Conservation (phyloP, 139 green algal genomes). For the Chlamydomonas sp. region DNA sequence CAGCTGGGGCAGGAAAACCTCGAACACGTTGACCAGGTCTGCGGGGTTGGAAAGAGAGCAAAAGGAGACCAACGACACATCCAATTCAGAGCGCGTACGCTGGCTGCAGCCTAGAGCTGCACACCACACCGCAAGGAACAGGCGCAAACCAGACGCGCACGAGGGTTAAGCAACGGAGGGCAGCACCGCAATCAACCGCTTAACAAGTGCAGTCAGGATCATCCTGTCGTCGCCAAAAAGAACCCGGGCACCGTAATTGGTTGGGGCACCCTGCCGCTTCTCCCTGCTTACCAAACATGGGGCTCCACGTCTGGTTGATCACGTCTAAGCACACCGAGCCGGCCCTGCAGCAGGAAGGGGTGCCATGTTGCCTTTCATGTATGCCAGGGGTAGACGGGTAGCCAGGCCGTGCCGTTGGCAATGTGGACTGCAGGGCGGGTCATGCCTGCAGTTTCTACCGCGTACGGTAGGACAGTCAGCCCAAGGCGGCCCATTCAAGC, state of each 20-base stretch:
- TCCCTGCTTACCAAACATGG: conserved; percentile 93
- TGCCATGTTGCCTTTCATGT: background rate
- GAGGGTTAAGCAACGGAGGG: background rate
- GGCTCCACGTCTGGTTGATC: conserved; percentile 99
- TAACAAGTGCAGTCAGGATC: background rate
- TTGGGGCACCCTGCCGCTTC: too few relatives aligned
- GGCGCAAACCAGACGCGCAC: background rate
- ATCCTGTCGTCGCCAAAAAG: too few relatives aligned
- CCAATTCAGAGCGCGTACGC: too few relatives aligned
- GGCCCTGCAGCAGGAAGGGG: conserved; percentile 62
- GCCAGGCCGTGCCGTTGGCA: too few relatives aligned
- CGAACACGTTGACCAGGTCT: conserved; percentile 99
- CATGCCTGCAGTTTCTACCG: too few relatives aligned
- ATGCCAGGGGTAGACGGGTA: background rate
- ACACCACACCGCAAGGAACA: too few relatives aligned
- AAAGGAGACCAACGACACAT: background rate
- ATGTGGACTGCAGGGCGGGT: too few relatives aligned
- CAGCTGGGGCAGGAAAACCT: conserved; percentile 98
- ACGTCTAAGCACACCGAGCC: conserved; percentile 98
- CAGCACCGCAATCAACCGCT: background rate
- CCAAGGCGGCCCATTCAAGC: background rate
- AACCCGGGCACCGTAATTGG: too few relatives aligned
- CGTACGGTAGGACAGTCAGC: background rate
- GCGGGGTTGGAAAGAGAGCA: conserved; percentile 10
- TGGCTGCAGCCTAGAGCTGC: too few relatives aligned